A percentile compares a stretch with the other conserved stretches of the same genome.
phyloP scores from a whole-genome alignment of 2,329 filamentous ascomycete species.

The Bipolaris cookei region DNA sequence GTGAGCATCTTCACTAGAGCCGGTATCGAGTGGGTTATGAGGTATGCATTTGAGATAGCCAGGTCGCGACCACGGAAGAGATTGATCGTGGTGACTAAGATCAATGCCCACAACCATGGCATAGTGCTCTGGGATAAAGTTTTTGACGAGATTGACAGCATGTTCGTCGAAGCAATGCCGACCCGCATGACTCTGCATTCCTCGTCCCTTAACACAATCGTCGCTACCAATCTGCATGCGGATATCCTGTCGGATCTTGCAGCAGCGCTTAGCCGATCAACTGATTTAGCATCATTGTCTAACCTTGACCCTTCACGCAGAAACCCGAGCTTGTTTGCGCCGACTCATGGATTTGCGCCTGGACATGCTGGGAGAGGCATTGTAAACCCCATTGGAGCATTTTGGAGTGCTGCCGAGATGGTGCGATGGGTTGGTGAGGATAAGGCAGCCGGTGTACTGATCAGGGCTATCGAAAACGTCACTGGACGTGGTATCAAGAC shows the following conservation, averaged over 20 bases:
- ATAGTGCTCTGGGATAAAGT: conserved; percentile 59
- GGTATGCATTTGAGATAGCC: too few species aligned
- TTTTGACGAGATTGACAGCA: conserved; percentile 52
- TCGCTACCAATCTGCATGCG: conserved; percentile 58
- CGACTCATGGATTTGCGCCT: conserved; percentile 66
- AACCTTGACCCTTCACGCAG: conserved; percentile 62
- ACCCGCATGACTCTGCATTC: conserved; percentile 53
- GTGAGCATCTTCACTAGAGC: too few species aligned
- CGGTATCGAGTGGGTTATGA: too few species aligned
- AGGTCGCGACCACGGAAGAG: too few species aligned
- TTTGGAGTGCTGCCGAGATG: conserved; percentile 65
- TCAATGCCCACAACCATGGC: too few species aligned
- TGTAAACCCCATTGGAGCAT: conserved; percentile 69
- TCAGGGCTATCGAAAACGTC: conserved; percentile 67
- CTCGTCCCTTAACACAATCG: conserved; percentile 55
- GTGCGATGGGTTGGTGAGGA: conserved; percentile 61
- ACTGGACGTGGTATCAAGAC: conserved; percentile 63
- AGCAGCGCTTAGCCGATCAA: conserved; percentile 69
- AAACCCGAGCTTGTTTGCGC: too few species aligned
- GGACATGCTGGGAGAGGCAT: conserved; percentile 69
- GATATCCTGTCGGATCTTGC: conserved; percentile 73
- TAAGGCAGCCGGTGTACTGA: conserved; percentile 62
- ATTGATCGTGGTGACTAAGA: too few species aligned
- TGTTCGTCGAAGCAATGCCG: too few species aligned
- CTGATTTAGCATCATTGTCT: conserved; percentile 70